Evolutionary conservation across 192 early-diverging fungal species (phyloP), one percentile per base, ranked within the genome.

Genomic region (Helicostylum pulchrum): DNA sequence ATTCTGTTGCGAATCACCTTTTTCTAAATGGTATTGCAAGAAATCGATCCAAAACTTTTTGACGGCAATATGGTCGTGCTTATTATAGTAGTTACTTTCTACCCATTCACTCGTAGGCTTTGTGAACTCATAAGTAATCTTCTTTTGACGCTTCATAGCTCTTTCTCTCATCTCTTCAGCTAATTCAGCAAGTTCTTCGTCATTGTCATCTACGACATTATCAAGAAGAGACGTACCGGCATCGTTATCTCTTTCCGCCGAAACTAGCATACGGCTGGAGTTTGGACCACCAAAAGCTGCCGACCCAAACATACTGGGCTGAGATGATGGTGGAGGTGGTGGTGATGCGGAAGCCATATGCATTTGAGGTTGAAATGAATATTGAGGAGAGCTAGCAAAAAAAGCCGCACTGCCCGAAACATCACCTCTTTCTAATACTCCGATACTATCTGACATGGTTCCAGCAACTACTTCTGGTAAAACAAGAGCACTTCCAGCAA

Each of bases 1-100:
- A n/a, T 59, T 19, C 6, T 30, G 8, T 8, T 31, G 12, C 0
- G n/a, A 36, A 4, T 39, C 20, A 7, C 43, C 6, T 0, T 39
- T 39, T 9, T 1, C 9, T 39, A 39, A 42, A 59, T 45, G 43
- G 20, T 59, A 36, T 19, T 43, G 42, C 0, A 76, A 54, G 58
- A 69, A 77, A 49, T 82, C 80, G 8, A 79, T 26, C 80, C 80
- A 82, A 45, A 79, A 82, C 14, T 56, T 69, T 45, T 75, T 76
- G 20, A 20, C 36, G 17, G 49, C 36, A 14, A 56, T 47, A 21
- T 7, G 9, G 47, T 53, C 36, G 21, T 36, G 34, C 14, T 19
- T 53, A 7, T 34, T 39, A 43, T 46, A 53, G 11, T 70, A 70
- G 2, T 46, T 32, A 7, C 32, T 23, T 36, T 70, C 68, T 2